A percentile compares a stretch with the other conserved stretches of the same genome.
Conservation (phyloP, 2,329 filamentous ascomycete species). For the Amauroascus niger region DNA sequence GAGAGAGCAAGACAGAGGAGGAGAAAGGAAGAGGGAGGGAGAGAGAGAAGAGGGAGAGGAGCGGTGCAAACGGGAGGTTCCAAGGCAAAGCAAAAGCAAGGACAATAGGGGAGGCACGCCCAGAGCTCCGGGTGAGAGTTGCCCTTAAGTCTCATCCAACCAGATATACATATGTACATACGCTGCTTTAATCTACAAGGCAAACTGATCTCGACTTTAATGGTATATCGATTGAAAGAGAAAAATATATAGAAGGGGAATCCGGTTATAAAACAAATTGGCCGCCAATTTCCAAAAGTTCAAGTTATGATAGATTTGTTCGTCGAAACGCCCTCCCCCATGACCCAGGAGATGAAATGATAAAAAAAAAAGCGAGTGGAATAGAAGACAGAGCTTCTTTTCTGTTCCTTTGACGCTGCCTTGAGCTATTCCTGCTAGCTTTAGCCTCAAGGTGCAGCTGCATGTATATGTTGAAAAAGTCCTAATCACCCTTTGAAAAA, state of each 20-base stretch:
- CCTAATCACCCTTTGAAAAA: too few relatives aligned
- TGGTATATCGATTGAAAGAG: constrained; percentile 4
- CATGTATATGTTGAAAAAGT: too few relatives aligned
- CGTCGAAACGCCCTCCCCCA: too few relatives aligned
- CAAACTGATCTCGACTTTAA: background rate
- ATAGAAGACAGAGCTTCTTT: too few relatives aligned
- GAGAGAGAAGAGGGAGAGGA: background rate
- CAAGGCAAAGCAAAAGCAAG: background rate
- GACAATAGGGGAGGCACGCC: background rate
- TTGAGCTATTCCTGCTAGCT: too few relatives aligned
- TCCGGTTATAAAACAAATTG: background rate
- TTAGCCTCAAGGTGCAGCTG: too few relatives aligned
- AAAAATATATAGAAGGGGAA: background rate
- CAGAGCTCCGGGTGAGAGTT: background rate
- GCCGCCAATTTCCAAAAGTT: background rate
- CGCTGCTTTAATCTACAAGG: too few relatives aligned
- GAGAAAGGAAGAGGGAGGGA: background rate
- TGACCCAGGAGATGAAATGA: too few relatives aligned
- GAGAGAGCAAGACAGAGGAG: too few relatives aligned
- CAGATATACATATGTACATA: background rate
- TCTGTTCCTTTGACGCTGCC: too few relatives aligned
- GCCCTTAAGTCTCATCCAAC: background rate
- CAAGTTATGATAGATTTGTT: too few relatives aligned
- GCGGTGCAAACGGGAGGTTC: background rate
- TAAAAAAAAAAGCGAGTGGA: background rate